Evolutionary conservation across 106 monocot species (phyloP).

Genomic region (Cymbidium sinense): DNA sequence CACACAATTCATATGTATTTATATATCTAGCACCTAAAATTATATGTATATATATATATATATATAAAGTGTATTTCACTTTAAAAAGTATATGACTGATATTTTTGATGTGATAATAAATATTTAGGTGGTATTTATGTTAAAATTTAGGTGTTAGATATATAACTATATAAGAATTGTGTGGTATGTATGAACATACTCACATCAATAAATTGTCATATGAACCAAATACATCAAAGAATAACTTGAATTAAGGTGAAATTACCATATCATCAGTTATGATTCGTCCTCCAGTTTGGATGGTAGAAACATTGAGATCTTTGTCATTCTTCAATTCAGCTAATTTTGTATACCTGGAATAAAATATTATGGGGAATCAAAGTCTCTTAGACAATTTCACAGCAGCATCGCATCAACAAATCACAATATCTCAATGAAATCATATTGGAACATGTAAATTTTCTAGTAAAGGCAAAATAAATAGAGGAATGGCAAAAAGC

Average conservation of each 20-base stretch:
- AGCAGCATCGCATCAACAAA: not conserved
- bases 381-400: slow-evolving; percentile 1
- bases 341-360: slow-evolving; percentile 79
- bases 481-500: slow-evolving; percentile 7
- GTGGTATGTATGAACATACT: too few species aligned
- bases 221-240: slow-evolving; percentile 2
- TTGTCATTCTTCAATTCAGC: slow-evolving; percentile 71
- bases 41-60: too few species aligned
- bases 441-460: not conserved
- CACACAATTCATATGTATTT: too few species aligned
- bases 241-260: not conserved
- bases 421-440: not conserved
- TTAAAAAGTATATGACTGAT: too few species aligned
- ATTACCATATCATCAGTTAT: slow-evolving; percentile 71
- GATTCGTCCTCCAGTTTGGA: slow-evolving; percentile 36
- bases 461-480: not conserved
- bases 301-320: slow-evolving; percentile 21
- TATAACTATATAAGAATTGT: too few species aligned
- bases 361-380: not conserved
- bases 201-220: not conserved
- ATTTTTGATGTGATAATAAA: too few species aligned
- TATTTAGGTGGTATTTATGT: too few species aligned
- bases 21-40: too few species aligned
- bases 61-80: too few species aligned
- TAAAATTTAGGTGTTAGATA: too few species aligned